phyloP scores from a whole-genome alignment of 768 basidiomycete genomes.

The Termitomyces sp. region DNA sequence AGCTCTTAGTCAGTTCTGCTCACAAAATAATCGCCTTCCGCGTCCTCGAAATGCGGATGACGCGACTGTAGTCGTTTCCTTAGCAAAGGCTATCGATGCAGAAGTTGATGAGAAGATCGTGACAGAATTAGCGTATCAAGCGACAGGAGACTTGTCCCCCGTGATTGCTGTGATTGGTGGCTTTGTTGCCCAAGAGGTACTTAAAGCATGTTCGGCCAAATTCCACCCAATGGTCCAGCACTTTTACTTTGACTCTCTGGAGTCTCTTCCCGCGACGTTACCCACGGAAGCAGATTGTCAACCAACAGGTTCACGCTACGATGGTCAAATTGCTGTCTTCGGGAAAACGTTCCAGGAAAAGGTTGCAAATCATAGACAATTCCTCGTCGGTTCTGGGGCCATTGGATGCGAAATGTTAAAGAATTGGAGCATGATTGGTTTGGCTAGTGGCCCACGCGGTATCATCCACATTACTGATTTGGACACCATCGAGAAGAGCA shows the following conservation, averaged over 20 bases:
- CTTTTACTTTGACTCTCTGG: constrained; percentile 96
- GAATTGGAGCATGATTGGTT: constrained; percentile 99
- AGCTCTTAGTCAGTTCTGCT: constrained; percentile 77
- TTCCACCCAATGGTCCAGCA: constrained; percentile 96
- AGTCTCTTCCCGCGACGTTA: constrained; percentile 75
- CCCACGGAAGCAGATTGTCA: constrained; percentile 84
- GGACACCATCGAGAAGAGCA: constrained; percentile 99
- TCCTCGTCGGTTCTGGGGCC: constrained; percentile 97
- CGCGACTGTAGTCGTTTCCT: constrained; percentile 61
- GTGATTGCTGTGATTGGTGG: constrained; percentile 93
- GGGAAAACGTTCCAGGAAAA: constrained; percentile 91
- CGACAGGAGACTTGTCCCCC: constrained; percentile 86
- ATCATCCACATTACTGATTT: constrained; percentile 92
- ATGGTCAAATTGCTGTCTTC: constrained; percentile 94
- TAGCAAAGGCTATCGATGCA: constrained; percentile 76
- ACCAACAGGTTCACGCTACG: constrained; percentile 82
- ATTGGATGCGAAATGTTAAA: constrained; percentile 99
- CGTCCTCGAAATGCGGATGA: constrained; percentile 81
- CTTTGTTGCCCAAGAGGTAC: constrained; percentile 95
- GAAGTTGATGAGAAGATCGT: constrained; percentile 81
- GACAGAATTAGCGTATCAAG: constrained; percentile 86
- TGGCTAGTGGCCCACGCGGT: constrained; percentile 77
- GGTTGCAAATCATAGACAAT: constrained; percentile 85
- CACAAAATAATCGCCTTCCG: constrained; percentile 66
- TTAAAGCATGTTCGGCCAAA: constrained; percentile 96